phyloP scores from a whole-genome alignment of 1,284 basidiomycete genomes.

The Malassezia obtusa region DNA sequence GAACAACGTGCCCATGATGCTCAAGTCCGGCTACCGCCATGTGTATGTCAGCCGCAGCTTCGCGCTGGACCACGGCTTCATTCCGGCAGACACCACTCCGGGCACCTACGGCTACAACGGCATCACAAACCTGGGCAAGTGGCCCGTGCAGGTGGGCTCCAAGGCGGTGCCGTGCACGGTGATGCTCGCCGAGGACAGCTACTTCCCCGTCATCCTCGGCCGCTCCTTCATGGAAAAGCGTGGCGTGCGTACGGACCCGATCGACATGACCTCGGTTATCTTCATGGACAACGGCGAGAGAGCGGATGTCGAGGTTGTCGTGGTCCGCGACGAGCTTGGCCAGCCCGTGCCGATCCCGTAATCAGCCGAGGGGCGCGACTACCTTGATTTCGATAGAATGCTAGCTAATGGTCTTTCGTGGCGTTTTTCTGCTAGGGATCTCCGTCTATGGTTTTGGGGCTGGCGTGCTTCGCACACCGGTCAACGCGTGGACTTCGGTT shows the following conservation, averaged over 20 bases:
- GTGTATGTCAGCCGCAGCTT: conserved; percentile 93
- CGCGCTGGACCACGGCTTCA: conserved; percentile 76
- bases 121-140: conserved; percentile 52
- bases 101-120: conserved; percentile 68
- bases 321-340: conserved; percentile 46
- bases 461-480: neutral
- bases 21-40: conserved; percentile 84
- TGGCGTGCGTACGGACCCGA: conserved; percentile 56
- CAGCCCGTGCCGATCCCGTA: conserved; percentile 45
- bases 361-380: neutral
- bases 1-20: conserved; percentile 63
- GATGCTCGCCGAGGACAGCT: conserved; percentile 76
- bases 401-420: neutral
- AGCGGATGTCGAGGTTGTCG: conserved; percentile 46
- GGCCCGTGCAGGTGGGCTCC: conserved; percentile 52
- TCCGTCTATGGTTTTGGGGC: neutral
- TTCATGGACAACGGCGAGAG: conserved; percentile 92
- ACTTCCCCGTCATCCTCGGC: conserved; percentile 92
- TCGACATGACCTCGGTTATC: conserved; percentile 71
- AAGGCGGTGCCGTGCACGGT: conserved; percentile 53
- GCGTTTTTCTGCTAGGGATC: neutral
- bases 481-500: neutral
- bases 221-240: conserved; percentile 86
- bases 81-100: conserved; percentile 64
- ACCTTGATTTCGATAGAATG: neutral